Base-by-base conservation (phyloP, 305 asterid genomes). In the Solanum aculeatissimum region DNA sequence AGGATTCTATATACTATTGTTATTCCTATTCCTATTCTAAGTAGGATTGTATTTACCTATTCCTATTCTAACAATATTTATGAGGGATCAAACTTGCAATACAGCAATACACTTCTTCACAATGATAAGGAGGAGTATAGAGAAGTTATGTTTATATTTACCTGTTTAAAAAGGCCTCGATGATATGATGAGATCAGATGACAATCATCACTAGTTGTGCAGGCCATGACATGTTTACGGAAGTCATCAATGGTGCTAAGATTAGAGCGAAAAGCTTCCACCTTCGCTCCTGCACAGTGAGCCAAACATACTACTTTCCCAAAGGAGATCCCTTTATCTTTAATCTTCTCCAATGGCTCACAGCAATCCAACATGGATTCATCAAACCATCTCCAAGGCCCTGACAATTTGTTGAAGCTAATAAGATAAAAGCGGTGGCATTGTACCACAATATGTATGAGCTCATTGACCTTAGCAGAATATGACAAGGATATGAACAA, bases 341-440 rank as follows among this genome's bases (percentile, higher is more conserved):
- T 95, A 57, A 97, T 94, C 89, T 92, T 93, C 86, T 97, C 99
- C 85, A 97, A 88, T 58, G 99, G 96, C 91, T 97, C 99, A 83
- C 99, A 97, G 83, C 99, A 97, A 88, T 97, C 98, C 91, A 97
- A 83, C 98, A 97, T 97, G 58, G 93, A 92, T 89, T 97, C 99
- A 69, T 97, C 98, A 83, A 97, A 97, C 98, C 98, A 97, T 91
- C 99, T 92, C 99, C 99, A 97, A 71, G 99, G 99, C 86, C 99
- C 99, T 97, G 91, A 47, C 77, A 62, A 47, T 86, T 53, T 78
- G 45, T 55, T 83, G 78, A 83, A 68, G 45, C 82, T 49, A 25
- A 77, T 77, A 51, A 77, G 82, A 77, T 51, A 49, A 77, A 23
- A 4, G 60, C 11, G 0, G 60, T 2, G 43, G 13, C 16, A 14